Evolutionary conservation across 1,284 basidiomycete species (phyloP), one percentile per base, ranked within the genome.

Genomic region (Cryptococcus deneoformans): DNA sequence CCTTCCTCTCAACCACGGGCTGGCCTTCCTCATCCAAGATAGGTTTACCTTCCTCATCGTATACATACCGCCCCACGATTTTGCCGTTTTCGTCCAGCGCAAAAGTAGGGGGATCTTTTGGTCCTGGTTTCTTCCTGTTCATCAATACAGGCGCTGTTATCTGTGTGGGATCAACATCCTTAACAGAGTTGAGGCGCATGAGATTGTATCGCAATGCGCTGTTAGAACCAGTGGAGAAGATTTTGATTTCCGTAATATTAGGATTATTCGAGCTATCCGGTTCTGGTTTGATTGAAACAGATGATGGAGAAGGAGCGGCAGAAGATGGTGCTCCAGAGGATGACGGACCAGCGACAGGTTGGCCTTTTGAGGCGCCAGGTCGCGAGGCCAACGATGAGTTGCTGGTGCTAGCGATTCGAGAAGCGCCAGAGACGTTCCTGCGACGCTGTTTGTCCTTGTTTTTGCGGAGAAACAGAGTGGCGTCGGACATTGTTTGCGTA

Each of bases 71-170:
- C 12, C 75, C 75, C 10, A 73, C 46, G 20, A 73, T 63, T 45
- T 68, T 68, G 43, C 73, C 73, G 44, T 67, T 58, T 0, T 59
- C 69, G 56, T 76, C 66, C 12, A 56, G 56, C 14, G 69, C 71
- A 37, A 68, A 69, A 34, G 55, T 56, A 0, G 73, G 71, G 1
- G 62, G 61, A 35, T 59, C 54, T 38, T 53, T 57, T 1, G 65
- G 66, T 9, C 72, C 70, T 14, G 72, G 72, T 43, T 68, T 63
- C 59, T 75, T 76, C 34, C 75, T 66, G 53, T 72, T 76, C 58
- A 76, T 55, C 38, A 73, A 46, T 36, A 75, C 59, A 9, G 72
- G 73, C 8, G 16, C 45, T 0, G 67, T 61, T 7, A 76, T 65
- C 8, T 54, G 14, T 8, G 62, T 58, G 12, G 72, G 72, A 56